These are phyloP conservation scores for Tritrichomonas musculus DNA, from an alignment of 208 protist species.

Conservation along the genomic window DNA sequence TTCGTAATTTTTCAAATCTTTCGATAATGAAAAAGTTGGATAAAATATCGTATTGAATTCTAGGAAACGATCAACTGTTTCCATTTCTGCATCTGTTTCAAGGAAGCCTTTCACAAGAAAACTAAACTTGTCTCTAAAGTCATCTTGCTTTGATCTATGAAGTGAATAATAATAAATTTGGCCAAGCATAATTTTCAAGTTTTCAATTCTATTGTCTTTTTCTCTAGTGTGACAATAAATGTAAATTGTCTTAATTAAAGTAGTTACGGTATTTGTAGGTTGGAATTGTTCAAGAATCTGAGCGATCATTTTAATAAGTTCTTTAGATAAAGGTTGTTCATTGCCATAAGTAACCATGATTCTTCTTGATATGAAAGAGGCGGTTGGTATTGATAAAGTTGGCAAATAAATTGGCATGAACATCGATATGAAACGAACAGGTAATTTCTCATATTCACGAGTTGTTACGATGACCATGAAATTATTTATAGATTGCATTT, in stretches of 20 bases:
- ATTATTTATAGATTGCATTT: background rate
- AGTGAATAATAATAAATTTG: too few relatives aligned
- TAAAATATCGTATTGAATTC: background rate
- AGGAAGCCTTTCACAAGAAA: background rate
- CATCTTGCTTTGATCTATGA: too few relatives aligned
- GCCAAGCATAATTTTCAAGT: too few relatives aligned
- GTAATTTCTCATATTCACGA: background rate
- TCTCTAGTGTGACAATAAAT: too few relatives aligned
- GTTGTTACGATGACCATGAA: background rate
- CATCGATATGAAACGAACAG: background rate
- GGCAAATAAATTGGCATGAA: background rate
- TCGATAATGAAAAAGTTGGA: background rate
- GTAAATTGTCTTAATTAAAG: too few relatives aligned
- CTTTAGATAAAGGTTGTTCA: background rate
- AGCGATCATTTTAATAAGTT: background rate
- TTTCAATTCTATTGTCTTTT: too few relatives aligned
- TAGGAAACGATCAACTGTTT: background rate
- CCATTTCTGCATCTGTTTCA: background rate
- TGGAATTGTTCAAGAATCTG: background rate
- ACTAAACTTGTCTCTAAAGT: background rate
- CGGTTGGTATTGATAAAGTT: background rate
- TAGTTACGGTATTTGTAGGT: background rate
- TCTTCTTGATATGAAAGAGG: background rate
- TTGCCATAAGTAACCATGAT: background rate
- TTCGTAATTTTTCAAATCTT: background rate